Conservation (phyloP, 2,329 filamentous ascomycete genomes). For the Bimuria novae-zelandiae region DNA sequence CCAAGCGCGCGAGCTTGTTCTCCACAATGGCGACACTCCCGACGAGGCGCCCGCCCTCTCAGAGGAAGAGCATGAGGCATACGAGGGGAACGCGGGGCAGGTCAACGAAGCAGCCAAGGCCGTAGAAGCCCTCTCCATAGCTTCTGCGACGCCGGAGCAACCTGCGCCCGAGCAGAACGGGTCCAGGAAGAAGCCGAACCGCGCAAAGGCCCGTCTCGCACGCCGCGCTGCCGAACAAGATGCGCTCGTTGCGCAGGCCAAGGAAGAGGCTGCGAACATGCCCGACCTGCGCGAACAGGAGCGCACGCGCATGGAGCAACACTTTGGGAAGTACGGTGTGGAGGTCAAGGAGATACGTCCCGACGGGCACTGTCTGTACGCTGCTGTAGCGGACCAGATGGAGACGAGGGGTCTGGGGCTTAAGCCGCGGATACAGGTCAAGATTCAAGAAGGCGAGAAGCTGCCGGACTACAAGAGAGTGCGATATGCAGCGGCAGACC, state of each 20-base stretch:
- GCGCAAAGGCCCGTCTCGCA: slow-evolving; percentile 88
- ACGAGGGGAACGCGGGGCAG: slow-evolving; percentile 16
- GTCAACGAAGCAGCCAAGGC: slow-evolving; percentile 18
- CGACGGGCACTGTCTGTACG: slow-evolving; percentile 94
- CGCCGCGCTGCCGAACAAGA: slow-evolving; percentile 85
- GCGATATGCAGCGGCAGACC: slow-evolving; percentile 72
- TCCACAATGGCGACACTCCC: slow-evolving; percentile 37
- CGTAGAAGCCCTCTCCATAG: slow-evolving; percentile 21
- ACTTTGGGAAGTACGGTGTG: slow-evolving; percentile 67
- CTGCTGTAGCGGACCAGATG: slow-evolving; percentile 86
- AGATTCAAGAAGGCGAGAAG: slow-evolving; percentile 23
- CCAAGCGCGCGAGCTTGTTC: slow-evolving; percentile 57
- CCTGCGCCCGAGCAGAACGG: slow-evolving; percentile 13
- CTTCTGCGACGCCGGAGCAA: slow-evolving; percentile 3
- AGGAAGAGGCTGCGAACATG: slow-evolving; percentile 67
- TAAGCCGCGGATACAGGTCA: slow-evolving; percentile 41
- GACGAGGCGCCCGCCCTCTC: background rate
- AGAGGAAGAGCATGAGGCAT: slow-evolving; percentile 13
- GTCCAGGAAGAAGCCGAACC: slow-evolving; percentile 74
- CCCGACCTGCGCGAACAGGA: slow-evolving; percentile 47
- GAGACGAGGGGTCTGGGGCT: slow-evolving; percentile 47
- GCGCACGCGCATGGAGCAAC: slow-evolving; percentile 65
- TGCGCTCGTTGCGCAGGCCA: slow-evolving; percentile 68
- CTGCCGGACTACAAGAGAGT: slow-evolving; percentile 65
- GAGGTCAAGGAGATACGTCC: slow-evolving; percentile 79